Evolutionary conservation across 257 asterid genomes (phyloP).

Genomic region (Solanum tarijense): DNA sequence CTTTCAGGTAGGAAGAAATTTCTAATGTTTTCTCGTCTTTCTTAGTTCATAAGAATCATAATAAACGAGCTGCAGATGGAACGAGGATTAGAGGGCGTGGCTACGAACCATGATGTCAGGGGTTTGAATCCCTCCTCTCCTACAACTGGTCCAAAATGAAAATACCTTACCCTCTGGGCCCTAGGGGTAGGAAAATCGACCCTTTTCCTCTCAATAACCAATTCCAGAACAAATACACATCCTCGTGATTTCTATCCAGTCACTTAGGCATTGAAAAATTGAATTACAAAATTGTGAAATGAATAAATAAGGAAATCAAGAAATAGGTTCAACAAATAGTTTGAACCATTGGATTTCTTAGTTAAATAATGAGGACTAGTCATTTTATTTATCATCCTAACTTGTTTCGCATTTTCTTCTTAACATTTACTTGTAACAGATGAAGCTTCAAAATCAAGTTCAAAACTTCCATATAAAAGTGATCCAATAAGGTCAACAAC

Average conservation of each 20-base stretch:
- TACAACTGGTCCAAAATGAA: neutral
- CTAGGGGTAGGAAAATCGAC: neutral
- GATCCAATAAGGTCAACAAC: conserved; percentile 18
- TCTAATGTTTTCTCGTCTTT: neutral
- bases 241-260: neutral
- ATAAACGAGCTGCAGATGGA: neutral
- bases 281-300: neutral
- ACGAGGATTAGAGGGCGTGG: neutral
- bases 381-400: neutral
- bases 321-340: neutral
- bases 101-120: neutral
- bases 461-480: conserved; percentile 20
- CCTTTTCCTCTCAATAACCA: neutral
- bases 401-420: neutral
- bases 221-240: neutral
- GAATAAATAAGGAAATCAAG: neutral
- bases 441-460: conserved; percentile 29
- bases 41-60: neutral
- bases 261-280: neutral
- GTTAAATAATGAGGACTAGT: neutral
- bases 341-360: neutral
- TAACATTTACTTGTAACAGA: conserved; percentile 18
- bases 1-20: conserved; percentile 34
- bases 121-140: neutral
- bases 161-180: neutral